Conservation (phyloP, 2,329 filamentous ascomycete species). For the Cytospora piceae region DNA sequence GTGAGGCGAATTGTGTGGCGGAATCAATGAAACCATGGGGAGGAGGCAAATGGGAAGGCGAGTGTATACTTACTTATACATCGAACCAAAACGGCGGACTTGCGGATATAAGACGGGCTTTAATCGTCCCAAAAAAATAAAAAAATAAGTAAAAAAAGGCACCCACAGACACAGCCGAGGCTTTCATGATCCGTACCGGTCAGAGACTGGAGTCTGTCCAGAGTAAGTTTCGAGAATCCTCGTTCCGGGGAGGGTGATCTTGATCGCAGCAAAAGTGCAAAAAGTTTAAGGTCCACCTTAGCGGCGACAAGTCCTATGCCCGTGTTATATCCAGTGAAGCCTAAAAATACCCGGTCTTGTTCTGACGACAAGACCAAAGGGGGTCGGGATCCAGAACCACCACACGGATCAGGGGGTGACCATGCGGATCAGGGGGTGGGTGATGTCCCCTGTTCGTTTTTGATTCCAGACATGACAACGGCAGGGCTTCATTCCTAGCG, state of each 20-base stretch:
- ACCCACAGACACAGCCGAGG: conserved; percentile 19
- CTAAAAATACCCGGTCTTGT: too few relatives aligned
- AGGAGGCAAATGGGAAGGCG: conserved; percentile 15
- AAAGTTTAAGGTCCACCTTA: conserved; percentile 27
- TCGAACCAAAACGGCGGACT: conserved; percentile 6
- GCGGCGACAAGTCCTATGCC: conserved; percentile 21
- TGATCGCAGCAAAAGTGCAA: conserved; percentile 23
- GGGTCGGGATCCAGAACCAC: too few relatives aligned
- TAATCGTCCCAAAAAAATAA: conserved; percentile 12
- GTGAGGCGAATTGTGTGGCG: conserved; percentile 1
- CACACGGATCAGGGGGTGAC: too few relatives aligned
- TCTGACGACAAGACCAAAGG: too few relatives aligned
- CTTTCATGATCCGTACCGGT: not conserved
- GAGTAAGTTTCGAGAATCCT: conserved; percentile 18
- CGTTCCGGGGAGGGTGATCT: conserved; percentile 24
- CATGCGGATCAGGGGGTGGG: too few relatives aligned
- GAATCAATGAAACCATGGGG: not conserved
- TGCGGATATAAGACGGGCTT: conserved; percentile 5
- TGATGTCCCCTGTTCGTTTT: too few relatives aligned
- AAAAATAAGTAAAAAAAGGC: too few relatives aligned
- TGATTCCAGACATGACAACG: too few relatives aligned
- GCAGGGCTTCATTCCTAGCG: too few relatives aligned
- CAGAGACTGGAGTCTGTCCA: conserved; percentile 18
- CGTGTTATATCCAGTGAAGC: not conserved
- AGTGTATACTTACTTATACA: conserved; percentile 27